phyloP scores from a whole-genome alignment of 75 land plant genomes.

The Picea glauca region DNA sequence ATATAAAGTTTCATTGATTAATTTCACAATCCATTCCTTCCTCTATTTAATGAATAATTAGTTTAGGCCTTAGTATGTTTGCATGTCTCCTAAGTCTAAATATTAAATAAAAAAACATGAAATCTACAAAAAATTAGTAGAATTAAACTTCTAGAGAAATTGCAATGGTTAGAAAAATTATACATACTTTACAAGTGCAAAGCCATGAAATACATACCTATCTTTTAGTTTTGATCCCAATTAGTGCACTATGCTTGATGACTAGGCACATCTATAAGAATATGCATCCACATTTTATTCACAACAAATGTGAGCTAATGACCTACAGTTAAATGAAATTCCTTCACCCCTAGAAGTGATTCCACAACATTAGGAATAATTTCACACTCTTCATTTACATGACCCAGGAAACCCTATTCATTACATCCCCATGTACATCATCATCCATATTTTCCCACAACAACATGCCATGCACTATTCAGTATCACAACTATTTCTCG shows the following conservation, averaged over 20 bases:
- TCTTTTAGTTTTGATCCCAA: too few relatives aligned
- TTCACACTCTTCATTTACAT: slow-evolving; percentile 84
- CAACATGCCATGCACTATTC: slow-evolving; percentile 89
- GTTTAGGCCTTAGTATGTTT: too few relatives aligned
- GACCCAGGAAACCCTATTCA: slow-evolving; percentile 80
- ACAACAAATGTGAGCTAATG: slow-evolving; percentile 86
- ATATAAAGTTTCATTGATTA: too few relatives aligned
- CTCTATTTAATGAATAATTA: too few relatives aligned
- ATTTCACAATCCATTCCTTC: too few relatives aligned
- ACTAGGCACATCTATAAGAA: slow-evolving; percentile 83
- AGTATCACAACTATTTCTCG: slow-evolving; percentile 67
- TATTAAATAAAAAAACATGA: too few relatives aligned
- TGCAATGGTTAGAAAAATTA: too few relatives aligned
- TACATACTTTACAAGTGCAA: too few relatives aligned
- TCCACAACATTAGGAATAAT: slow-evolving; percentile 83
- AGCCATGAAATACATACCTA: too few relatives aligned
- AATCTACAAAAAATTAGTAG: too few relatives aligned
- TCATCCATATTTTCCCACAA: slow-evolving; percentile 70
- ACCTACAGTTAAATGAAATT: slow-evolving; percentile 78
- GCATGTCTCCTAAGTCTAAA: too few relatives aligned
- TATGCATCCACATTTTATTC: slow-evolving; percentile 67
- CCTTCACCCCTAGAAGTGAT: slow-evolving; percentile 57
- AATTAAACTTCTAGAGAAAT: too few relatives aligned
- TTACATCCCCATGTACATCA: slow-evolving; percentile 97
- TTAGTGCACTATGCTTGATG: slow-evolving; percentile 68